Evolutionary conservation across 1,139 yeast genomes (phyloP), one percentile per base, ranked within the genome.

Genomic region (Diutina siamensis): DNA sequence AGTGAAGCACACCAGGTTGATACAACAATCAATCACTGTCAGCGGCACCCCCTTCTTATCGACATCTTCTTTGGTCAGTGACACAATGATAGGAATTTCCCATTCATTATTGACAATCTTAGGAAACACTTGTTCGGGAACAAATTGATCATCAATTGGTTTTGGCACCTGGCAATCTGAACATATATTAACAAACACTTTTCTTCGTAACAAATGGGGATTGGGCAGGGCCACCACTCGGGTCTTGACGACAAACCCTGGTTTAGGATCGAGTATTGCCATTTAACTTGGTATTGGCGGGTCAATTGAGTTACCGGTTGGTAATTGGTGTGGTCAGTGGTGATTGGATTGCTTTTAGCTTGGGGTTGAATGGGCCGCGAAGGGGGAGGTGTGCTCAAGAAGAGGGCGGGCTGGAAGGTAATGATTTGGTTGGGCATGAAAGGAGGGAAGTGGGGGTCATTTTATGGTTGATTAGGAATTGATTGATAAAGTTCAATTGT

Each of bases 71-170:
- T 72, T 61, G 47, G 73, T 74, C 0, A 68, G 64, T 0, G 89
- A 78, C 0, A 85, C 76, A 1, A 83, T 72, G 9, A 87, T 76
- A 1, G 96, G 96, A 3, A 87, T 82, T 50, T 83, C 89, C 95
- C 95, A 87, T 55, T 80, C 71, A 53, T 81, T 80, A 38, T 78
- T 78, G 59, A 80, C 76, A 25, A 85, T 82, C 47, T 78, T 60
- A 1, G 84, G 80, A 53, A 80, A 80, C 5, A 85, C 78, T 2
- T 68, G 61, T 31, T 65, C 69, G 2, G 89, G 78, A 38, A 71
- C 69, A 53, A 81, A 81, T 27, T 63, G 75, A 25, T 59, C 63
- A 9, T 59, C 60, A 4, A 21, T 12, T 9, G 71, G 74, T 50
- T 56, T 58, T 25, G 94, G 94, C 0, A 86, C 80, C 35, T 73